Percentiles rank a stretch among this genome's conserved stretches.
phyloP scores from a whole-genome alignment of 2,329 filamentous ascomycete species.

The Hypoxylon sp. region DNA sequence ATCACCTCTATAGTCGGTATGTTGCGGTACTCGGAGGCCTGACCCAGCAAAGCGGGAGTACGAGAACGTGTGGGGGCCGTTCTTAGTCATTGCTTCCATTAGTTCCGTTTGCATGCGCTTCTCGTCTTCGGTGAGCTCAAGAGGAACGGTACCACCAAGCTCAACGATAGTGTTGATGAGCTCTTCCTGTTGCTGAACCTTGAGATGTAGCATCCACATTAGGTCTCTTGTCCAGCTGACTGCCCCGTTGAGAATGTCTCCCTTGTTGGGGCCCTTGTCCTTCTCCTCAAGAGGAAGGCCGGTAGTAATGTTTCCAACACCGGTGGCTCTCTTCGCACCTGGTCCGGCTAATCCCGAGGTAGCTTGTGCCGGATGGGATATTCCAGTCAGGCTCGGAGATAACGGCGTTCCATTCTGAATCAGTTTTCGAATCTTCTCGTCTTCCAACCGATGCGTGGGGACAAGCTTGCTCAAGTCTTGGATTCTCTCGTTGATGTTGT shows the following conservation, averaged over 20 bases:
- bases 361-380: slow-evolving; percentile 78
- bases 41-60: slow-evolving; percentile 89
- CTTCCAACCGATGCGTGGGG: slow-evolving; percentile 90
- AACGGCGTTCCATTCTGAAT: slow-evolving; percentile 92
- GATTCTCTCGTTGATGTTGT: slow-evolving; percentile 99
- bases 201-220: slow-evolving; percentile 95
- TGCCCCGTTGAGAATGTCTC: slow-evolving; percentile 96
- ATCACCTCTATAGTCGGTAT: slow-evolving; percentile 92
- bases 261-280: slow-evolving; percentile 98
- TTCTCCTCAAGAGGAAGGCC: slow-evolving; percentile 95
- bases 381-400: slow-evolving; percentile 82
- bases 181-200: slow-evolving; percentile 90
- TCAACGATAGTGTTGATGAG: slow-evolving; percentile 81
- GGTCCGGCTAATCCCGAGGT: slow-evolving; percentile 91
- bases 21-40: slow-evolving; percentile 90
- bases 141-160: slow-evolving; percentile 82
- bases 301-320: slow-evolving; percentile 88
- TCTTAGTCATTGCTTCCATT: slow-evolving; percentile 87
- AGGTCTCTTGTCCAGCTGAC: slow-evolving; percentile 98
- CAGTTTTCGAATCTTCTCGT: slow-evolving; percentile 96
- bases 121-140: slow-evolving; percentile 91
- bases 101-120: slow-evolving; percentile 95
- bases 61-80: slow-evolving; percentile 79
- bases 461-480: slow-evolving; percentile 96
- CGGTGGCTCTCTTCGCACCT: slow-evolving; percentile 83